Conservation (phyloP, 2,329 filamentous ascomycete genomes). For the Monosporascus sp. region DNA sequence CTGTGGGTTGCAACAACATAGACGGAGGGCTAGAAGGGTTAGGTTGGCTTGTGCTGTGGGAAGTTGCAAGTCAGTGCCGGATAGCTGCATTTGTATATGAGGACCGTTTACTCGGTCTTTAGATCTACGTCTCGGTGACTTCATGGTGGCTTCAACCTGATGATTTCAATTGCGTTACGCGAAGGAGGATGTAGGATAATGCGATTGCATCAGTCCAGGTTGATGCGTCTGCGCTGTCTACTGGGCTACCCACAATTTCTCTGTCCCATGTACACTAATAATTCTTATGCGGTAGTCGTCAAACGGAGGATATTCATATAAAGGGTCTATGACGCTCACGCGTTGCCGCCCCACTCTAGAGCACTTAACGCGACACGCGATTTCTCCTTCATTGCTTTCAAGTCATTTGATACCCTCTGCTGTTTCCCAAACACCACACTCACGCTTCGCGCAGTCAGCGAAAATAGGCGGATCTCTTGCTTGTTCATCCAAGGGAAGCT, state of each 20-base stretch:
- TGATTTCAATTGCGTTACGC: too few species aligned
- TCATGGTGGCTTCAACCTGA: too few species aligned
- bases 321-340: background rate
- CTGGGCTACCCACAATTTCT: background rate
- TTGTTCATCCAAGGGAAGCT: background rate
- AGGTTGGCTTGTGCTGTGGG: background rate
- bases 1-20: background rate
- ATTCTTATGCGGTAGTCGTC: background rate
- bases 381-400: background rate
- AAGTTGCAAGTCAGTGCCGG: too few species aligned
- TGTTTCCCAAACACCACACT: too few species aligned
- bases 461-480: background rate
- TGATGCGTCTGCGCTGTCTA: too few species aligned
- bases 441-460: background rate
- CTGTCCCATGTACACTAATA: background rate
- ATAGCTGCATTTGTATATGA: too few species aligned
- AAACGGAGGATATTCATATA: background rate
- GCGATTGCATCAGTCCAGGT: too few species aligned
- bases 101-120: too few species aligned
- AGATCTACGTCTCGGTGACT: too few species aligned
- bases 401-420: too few species aligned
- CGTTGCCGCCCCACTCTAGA: background rate
- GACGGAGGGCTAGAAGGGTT: background rate
- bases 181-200: too few species aligned
- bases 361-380: background rate